A percentile compares a stretch with the other conserved stretches of the same genome.
Evolutionary conservation across 2,329 filamentous ascomycete species (phyloP).

Genomic region (Claviceps capensis): DNA sequence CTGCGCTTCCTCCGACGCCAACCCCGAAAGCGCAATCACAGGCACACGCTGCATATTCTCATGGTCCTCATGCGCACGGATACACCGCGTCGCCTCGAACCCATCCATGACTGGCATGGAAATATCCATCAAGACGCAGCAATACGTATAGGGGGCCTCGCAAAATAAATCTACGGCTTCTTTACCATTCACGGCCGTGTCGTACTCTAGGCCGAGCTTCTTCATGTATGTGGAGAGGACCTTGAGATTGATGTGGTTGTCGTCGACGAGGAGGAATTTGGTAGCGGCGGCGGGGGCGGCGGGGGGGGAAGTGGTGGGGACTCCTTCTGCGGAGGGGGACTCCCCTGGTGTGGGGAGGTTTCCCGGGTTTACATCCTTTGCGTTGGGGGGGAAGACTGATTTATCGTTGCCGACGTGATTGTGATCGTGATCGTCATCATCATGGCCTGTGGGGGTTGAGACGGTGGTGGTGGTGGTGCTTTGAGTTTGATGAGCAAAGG

Average conservation of each 20-base stretch:
- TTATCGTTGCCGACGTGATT: not conserved
- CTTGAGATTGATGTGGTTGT: constrained; percentile 23
- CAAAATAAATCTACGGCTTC: constrained; percentile 14
- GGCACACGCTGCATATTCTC: constrained; percentile 24
- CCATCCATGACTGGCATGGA: constrained; percentile 42
- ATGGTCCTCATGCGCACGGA: constrained; percentile 33
- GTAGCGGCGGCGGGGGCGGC: not conserved
- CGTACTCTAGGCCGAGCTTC: constrained; percentile 12
- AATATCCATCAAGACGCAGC: constrained; percentile 28
- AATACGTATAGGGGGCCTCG: constrained; percentile 6
- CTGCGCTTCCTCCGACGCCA: constrained; percentile 32
- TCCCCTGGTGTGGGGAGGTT: not conserved
- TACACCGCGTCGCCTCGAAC: constrained; percentile 29
- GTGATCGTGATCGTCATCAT: not conserved
- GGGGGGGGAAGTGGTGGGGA: not conserved
- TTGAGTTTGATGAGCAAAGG: not conserved
- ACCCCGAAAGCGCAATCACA: constrained; percentile 36
- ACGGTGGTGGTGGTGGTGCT: no score
- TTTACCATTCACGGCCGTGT: constrained; percentile 14
- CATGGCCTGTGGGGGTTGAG: not conserved
- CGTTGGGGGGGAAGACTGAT: not conserved
- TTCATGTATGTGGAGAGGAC: constrained; percentile 16
- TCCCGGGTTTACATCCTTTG: not conserved
- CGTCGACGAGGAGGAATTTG: constrained; percentile 18
- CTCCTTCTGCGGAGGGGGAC: not conserved